Evolutionary conservation across 2,329 filamentous ascomycete species (phyloP), one percentile per base, ranked within the genome.

Genomic region (Phoma sp.): DNA sequence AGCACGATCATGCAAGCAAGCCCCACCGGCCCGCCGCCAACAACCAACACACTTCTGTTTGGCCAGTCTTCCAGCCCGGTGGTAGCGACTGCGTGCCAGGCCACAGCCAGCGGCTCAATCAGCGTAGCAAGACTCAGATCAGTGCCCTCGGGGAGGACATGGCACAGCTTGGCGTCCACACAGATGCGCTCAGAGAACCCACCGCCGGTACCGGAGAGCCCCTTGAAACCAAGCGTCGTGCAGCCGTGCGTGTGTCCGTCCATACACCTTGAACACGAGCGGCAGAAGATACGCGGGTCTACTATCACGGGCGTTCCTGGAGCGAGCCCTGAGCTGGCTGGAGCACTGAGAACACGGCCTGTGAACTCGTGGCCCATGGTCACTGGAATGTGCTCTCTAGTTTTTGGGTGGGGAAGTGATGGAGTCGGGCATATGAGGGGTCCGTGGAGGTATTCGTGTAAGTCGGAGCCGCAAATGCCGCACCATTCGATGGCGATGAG

Each of bases 321-420:
- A 2, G 43, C 46, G n/a, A 73, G 60, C 22, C 53, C 46, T 0
- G 66, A 71, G 9, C 37, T 45, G 22, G 54, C 4, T 1, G 64
- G 62, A 2, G 64, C 60, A 36, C 57, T 58, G 41, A 64, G 48
- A 35, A 72, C 57, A 17, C 66, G 63, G 17, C 71, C 71, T 27
- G 59, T 62, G 61, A 73, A 71, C 43, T 73, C 71, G 48, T 73
- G 70, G 49, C 71, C 70, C 50, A 73, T 55, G 21, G 70, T 73
- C 0, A 71, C 41, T 7, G 70, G 71, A 6, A 65, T 45, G 17
- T 47, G 39, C 15, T 62, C 54, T 27, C 55, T 40, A 8, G 69
- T 70, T 8, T 59, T 13, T 5, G 64, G 56, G 43, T 72, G 68
- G 13, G 68, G 64, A 13, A 46, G 53, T 10, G 60, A 62, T 25